These are phyloP conservation scores for Cenchrus purpureus DNA, from an alignment of 176 grass and related monocot species.

Conservation along the genomic window DNA sequence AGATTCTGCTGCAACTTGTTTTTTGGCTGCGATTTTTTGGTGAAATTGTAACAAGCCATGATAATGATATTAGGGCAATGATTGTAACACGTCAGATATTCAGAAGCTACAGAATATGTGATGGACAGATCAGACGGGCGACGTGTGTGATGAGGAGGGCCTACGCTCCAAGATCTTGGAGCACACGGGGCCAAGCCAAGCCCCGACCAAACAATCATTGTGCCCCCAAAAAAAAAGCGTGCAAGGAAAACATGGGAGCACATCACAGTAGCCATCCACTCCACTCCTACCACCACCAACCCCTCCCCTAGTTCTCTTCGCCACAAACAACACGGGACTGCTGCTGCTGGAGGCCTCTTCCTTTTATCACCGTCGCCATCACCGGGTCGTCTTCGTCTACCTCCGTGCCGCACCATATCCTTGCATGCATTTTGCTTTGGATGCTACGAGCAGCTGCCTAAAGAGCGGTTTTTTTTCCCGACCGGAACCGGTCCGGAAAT, in stretches of 20 bases:
- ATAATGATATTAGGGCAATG: too few relatives aligned
- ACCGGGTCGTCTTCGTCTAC: neutral
- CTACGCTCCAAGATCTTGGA: conserved; percentile 13
- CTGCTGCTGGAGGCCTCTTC: neutral
- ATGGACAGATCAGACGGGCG: neutral
- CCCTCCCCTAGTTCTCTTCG: neutral
- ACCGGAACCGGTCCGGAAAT: too few relatives aligned
- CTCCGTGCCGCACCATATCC: neutral
- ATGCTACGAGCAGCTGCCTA: neutral
- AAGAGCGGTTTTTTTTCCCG: too few relatives aligned
- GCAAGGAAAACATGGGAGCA: conserved; percentile 30
- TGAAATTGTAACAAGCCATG: too few relatives aligned
- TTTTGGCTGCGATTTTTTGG: too few relatives aligned
- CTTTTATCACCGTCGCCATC: neutral
- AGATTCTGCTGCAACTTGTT: too few relatives aligned
- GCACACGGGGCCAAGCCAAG: conserved; percentile 17
- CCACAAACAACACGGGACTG: neutral
- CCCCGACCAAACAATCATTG: conserved; percentile 38
- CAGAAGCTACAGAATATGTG: neutral
- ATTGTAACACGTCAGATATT: neutral
- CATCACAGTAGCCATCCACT: neutral
- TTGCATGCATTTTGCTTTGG: neutral
- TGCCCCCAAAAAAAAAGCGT: conserved; percentile 12
- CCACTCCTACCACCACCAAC: neutral
- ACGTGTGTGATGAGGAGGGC: neutral